Conservation (phyloP, 176 grass and related monocot genomes). For the Juncus effusus region DNA sequence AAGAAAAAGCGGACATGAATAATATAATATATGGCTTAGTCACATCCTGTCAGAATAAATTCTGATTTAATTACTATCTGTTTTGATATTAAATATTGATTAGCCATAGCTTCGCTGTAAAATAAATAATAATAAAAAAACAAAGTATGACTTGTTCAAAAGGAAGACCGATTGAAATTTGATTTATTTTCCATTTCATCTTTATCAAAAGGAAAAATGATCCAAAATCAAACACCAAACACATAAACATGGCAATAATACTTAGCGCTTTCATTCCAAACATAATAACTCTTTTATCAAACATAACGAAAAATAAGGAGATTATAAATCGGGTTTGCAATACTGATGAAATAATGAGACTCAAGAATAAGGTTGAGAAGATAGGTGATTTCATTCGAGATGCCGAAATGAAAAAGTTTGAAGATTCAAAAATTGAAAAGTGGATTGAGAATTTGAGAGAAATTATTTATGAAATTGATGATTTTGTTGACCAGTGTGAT, state of each 20-base stretch:
- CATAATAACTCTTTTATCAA: neutral
- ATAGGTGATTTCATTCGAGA: conserved; percentile 4
- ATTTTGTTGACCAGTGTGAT: conserved; percentile 6
- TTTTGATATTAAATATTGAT: too few species aligned
- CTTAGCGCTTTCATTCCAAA: conserved; percentile 4
- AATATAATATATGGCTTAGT: too few species aligned
- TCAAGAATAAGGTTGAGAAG: conserved; percentile 3
- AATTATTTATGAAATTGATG: conserved; percentile 12
- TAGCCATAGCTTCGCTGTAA: too few species aligned
- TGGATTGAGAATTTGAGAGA: conserved; percentile 24
- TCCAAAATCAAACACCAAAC: neutral
- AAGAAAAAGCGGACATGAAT: too few species aligned
- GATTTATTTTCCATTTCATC: neutral
- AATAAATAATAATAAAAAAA: too few species aligned
- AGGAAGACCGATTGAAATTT: neutral
- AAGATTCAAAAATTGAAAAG: conserved; percentile 1
- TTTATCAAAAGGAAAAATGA: neutral
- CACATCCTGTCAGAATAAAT: too few species aligned
- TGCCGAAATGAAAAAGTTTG: conserved; percentile 9
- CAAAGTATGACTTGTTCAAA: too few species aligned
- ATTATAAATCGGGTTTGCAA: neutral
- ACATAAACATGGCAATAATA: neutral
- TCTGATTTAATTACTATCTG: too few species aligned
- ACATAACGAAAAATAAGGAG: neutral
- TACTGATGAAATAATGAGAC: conserved; percentile 1